Percentiles rank a stretch among this genome's conserved stretches.
phyloP scores from a whole-genome alignment of 208 protist species.

The Chromosphaera perkinsii region DNA sequence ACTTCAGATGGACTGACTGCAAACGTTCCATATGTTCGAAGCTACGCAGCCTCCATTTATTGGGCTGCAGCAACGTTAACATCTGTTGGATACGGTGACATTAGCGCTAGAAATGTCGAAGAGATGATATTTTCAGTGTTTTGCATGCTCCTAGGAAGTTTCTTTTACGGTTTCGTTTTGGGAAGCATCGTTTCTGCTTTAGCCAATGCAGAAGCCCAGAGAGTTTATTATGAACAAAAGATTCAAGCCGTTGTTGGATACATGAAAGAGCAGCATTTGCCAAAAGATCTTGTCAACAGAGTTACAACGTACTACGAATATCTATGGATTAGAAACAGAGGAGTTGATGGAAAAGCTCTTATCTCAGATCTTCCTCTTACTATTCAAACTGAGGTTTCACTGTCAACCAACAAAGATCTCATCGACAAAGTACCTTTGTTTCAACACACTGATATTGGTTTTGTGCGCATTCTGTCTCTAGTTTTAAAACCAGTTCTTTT shows the following conservation, averaged over 20 bases:
- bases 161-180: too few species aligned
- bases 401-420: not conserved
- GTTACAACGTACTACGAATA: not conserved
- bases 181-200: not conserved
- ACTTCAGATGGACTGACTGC: too few species aligned
- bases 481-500: not conserved
- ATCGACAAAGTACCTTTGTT: conserved; percentile 4
- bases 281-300: not conserved
- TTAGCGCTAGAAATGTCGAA: too few species aligned
- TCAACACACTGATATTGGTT: not conserved
- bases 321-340: not conserved
- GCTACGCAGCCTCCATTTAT: too few species aligned
- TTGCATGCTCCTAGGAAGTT: too few species aligned
- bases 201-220: not conserved
- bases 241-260: not conserved
- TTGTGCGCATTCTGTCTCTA: not conserved
- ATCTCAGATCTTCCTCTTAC: not conserved
- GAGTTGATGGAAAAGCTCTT: not conserved
- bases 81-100: too few species aligned
- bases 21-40: too few species aligned
- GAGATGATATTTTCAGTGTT: too few species aligned
- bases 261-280: not conserved
- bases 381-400: not conserved
- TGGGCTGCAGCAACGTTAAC: too few species aligned
- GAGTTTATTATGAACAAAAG: not conserved